phyloP scores from a whole-genome alignment of 495 filamentous ascomycete species.

The Elaphomyces granulatus region DNA sequence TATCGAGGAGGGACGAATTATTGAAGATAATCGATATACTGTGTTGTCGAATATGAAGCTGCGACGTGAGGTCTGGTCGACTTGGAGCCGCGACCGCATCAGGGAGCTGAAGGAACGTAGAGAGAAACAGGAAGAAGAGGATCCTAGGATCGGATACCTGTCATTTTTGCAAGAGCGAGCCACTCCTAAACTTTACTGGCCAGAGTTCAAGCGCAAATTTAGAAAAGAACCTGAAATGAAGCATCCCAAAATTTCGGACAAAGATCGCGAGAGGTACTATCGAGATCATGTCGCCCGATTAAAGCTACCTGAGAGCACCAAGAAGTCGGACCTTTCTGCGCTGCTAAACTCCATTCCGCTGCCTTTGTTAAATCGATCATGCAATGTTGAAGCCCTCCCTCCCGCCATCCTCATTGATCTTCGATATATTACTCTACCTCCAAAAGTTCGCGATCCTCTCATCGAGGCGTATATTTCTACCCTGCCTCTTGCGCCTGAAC shows the following conservation, averaged over 20 bases:
- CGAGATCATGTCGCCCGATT: conserved; percentile 71
- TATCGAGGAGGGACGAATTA: conserved; percentile 64
- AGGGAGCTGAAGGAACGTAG: conserved; percentile 54
- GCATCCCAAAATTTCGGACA: conserved; percentile 59
- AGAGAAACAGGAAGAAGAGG: conserved; percentile 63
- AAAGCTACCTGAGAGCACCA: conserved; percentile 56
- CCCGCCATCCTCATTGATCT: conserved; percentile 55
- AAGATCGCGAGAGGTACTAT: conserved; percentile 82
- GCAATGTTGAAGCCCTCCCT: conserved; percentile 50
- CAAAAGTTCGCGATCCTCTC: conserved; percentile 53
- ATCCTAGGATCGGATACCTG: conserved; percentile 75
- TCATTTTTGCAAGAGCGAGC: conserved; percentile 67
- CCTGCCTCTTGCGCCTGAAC: conserved; percentile 49
- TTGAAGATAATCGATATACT: conserved; percentile 78
- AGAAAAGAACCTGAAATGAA: conserved; percentile 71
- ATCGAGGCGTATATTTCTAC: conserved; percentile 64
- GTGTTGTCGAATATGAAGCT: conserved; percentile 65
- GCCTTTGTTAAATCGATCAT: conserved; percentile 49
- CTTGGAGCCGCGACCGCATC: conserved; percentile 66
- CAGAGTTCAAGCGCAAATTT: conserved; percentile 86
- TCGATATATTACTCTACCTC: conserved; percentile 66
- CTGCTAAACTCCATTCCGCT: conserved; percentile 58
- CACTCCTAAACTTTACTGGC: conserved; percentile 87
- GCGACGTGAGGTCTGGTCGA: conserved; percentile 65
- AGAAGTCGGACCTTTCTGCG: conserved; percentile 66